Percentiles rank a stretch among this genome's conserved stretches.
These are phyloP conservation scores for Aurifilum marmelostoma DNA, from an alignment of 2,329 filamentous ascomycete species.

Conservation along the genomic window DNA sequence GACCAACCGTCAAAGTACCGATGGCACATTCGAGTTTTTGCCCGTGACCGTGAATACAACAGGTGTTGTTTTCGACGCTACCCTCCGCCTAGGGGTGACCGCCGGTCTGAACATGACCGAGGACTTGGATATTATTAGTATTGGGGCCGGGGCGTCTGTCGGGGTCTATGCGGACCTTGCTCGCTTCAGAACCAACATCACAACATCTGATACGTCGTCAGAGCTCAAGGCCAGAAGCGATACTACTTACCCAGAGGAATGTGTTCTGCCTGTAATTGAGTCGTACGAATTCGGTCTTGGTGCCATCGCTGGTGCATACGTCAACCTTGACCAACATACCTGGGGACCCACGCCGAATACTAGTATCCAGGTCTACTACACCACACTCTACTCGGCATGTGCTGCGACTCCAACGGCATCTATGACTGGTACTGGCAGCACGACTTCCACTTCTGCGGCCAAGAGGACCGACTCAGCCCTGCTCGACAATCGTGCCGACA, in stretches of 20 bases:
- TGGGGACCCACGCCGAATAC: conserved; percentile 55
- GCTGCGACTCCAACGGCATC: conserved; percentile 36
- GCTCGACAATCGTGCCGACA: conserved; percentile 31
- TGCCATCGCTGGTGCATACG: conserved; percentile 55
- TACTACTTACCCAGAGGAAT: conserved; percentile 38
- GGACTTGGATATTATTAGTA: conserved; percentile 34
- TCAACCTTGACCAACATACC: conserved; percentile 46
- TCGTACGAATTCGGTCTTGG: conserved; percentile 57
- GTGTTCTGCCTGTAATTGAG: conserved; percentile 51
- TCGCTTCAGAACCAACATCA: conserved; percentile 57
- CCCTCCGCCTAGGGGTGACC: conserved; percentile 51
- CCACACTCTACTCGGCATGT: conserved; percentile 51
- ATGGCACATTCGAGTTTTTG: conserved; percentile 59
- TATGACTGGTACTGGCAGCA: conserved; percentile 21
- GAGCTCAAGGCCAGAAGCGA: conserved; percentile 33
- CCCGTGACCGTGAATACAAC: conserved; percentile 54
- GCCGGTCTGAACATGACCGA: conserved; percentile 42
- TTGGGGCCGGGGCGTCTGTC: conserved; percentile 38
- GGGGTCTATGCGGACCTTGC: conserved; percentile 55
- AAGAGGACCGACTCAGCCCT: conserved; percentile 25
- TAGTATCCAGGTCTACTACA: conserved; percentile 56
- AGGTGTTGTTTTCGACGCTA: conserved; percentile 47
- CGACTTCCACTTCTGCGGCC: conserved; percentile 27
- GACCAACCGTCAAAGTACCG: conserved; percentile 42
- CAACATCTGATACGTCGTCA: conserved; percentile 33